phyloP scores from a whole-genome alignment of 73 alveolate genomes.

The Blepharisma stoltei region DNA sequence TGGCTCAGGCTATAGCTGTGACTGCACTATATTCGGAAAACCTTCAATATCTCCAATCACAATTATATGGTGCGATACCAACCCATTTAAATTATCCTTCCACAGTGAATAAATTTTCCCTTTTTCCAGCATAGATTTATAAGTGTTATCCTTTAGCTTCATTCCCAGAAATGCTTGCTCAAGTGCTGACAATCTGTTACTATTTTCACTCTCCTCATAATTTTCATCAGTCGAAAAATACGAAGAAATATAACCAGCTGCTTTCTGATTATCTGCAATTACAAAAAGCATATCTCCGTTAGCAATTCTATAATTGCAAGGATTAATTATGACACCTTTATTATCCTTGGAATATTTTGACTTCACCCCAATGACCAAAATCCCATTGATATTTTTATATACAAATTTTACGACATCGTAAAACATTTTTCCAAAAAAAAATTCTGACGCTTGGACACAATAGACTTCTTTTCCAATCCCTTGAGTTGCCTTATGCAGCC shows the following conservation, averaged over 20 bases:
- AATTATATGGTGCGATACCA: too few relatives aligned
- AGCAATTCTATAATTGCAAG: neutral
- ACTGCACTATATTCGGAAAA: too few relatives aligned
- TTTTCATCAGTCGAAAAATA: neutral
- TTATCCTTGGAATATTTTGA: neutral
- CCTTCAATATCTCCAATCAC: too few relatives aligned
- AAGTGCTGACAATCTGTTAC: too few relatives aligned
- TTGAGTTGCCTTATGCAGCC: neutral
- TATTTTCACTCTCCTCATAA: too few relatives aligned
- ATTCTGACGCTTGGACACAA: neutral
- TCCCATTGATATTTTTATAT: neutral
- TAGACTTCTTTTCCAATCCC: slow-evolving; percentile 17
- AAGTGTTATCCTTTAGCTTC: too few relatives aligned
- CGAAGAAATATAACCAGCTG: neutral
- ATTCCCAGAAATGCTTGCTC: too few relatives aligned
- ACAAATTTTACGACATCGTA: neutral
- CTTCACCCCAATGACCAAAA: neutral
- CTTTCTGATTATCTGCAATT: neutral
- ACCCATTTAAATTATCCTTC: too few relatives aligned
- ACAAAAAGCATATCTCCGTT: slow-evolving; percentile 2
- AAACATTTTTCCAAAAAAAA: neutral
- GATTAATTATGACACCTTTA: neutral
- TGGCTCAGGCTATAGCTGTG: too few relatives aligned
- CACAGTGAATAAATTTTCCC: too few relatives aligned
- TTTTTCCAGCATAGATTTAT: too few relatives aligned